Percentiles rank a stretch among this genome's conserved stretches.
Conservation (phyloP, 2,329 filamentous ascomycete species). For the Xylaria sp. region DNA sequence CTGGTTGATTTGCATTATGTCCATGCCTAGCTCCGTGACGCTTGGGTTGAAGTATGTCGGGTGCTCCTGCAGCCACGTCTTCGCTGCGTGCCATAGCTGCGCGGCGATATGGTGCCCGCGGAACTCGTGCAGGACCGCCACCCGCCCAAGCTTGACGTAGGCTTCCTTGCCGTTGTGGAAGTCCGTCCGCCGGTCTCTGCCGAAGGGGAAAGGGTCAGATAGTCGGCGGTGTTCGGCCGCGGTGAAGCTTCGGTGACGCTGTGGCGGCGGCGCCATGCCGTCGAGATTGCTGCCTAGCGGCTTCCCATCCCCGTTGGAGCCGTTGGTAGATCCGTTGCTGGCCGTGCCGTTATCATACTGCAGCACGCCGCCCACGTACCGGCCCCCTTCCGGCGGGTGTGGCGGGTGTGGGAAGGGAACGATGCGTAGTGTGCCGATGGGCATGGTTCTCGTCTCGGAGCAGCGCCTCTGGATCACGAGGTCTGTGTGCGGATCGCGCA, state of each 20-base stretch:
- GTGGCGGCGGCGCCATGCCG: not conserved
- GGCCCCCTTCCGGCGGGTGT: conserved; percentile 60
- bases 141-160: conserved; percentile 81
- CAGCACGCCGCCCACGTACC: conserved; percentile 54
- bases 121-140: conserved; percentile 72
- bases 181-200: conserved; percentile 53
- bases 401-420: conserved; percentile 79
- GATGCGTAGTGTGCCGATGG: conserved; percentile 78
- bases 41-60: conserved; percentile 60
- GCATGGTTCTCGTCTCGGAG: conserved; percentile 52
- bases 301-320: not conserved
- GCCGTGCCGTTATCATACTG: conserved; percentile 26
- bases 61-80: conserved; percentile 71
- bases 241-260: conserved; percentile 10
- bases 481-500: conserved; percentile 50
- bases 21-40: conserved; percentile 52
- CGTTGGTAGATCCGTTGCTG: not conserved
- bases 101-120: conserved; percentile 69
- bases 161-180: conserved; percentile 69
- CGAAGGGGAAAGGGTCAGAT: conserved; percentile 30
- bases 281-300: not conserved
- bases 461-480: conserved; percentile 49
- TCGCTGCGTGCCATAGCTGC: conserved; percentile 68
- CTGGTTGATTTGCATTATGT: conserved; percentile 48
- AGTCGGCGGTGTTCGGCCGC: conserved; percentile 35